Evolutionary conservation across 345 rosid species (phyloP), one percentile per base, ranked within the genome.

Genomic region (Firmiana major): DNA sequence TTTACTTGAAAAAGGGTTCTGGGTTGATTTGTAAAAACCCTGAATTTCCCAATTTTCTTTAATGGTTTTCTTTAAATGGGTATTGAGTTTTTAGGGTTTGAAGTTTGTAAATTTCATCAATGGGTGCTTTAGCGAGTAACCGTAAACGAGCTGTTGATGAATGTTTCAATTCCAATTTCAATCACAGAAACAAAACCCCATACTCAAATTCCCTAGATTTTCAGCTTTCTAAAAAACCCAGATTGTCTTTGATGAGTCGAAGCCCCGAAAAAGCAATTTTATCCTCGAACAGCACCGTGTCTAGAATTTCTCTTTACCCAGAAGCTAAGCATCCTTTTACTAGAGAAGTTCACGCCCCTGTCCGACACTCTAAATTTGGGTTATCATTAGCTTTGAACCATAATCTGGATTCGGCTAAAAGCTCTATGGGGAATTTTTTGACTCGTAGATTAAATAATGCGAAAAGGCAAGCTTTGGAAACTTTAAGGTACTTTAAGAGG

Each of bases 291-390:
- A 77, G 79, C 42, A 81, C 89, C 8, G 70, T 79, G 45, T 85
- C 90, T 7, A 89, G 93, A 80, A 83, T 92, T 60, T 84, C 91
- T n/a, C 86, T 86, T 73, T 94, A 97, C 69, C 99, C 98, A 0
- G 97, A 85, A 74, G 74, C 85, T 8, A 87, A 84, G 49, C 60
- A 80, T 22, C 89, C 86, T 10, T 84, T 90, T 63, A 74, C 73
- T 54, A 84, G 98, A 34, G 86, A 89, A 70, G 88, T 91, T 40
- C 98, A 91, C 75, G 98, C 96, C 2, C 99, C 99, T 38, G 89
- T 92, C 34, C 85, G 97, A 82, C 53, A 31, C 7, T 79, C 51
- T 57, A 91, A 90, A 77, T 92, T 85, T 58, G 90, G 93, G 68
- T 67, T 81, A 8, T 42, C 70, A 1, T n/a, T n/a, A n/a, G 28